Conservation (phyloP, 495 filamentous ascomycete species). For the Jackrogersella minutella region DNA sequence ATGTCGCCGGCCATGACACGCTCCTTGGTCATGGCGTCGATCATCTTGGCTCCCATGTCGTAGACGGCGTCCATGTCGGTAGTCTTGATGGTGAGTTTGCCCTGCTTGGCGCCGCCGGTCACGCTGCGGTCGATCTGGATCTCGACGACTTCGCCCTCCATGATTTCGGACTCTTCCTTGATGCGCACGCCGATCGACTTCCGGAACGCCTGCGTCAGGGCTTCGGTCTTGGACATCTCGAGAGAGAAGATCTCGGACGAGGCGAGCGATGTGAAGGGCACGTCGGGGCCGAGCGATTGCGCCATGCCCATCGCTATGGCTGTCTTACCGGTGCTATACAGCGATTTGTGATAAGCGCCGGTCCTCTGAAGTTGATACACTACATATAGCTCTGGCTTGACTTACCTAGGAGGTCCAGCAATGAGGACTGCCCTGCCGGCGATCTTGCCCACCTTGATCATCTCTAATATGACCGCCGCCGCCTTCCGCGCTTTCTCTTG, state of each 20-base stretch:
- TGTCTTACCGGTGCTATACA: conserved; percentile 86
- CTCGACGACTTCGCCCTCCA: conserved; percentile 98
- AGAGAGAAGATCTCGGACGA: conserved; percentile 97
- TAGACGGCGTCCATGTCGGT: conserved; percentile 99
- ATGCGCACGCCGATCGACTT: conserved; percentile 97
- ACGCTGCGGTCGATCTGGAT: conserved; percentile 98
- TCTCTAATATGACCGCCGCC: conserved; percentile 92
- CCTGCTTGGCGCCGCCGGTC: conserved; percentile 95
- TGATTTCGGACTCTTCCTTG: conserved; percentile 98
- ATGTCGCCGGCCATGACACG: conserved; percentile 98
- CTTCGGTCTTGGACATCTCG: conserved; percentile 99
- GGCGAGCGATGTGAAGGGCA: conserved; percentile 95
- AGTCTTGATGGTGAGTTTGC: conserved; percentile 99
- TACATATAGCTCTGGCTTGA: background rate
- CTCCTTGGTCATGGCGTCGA: conserved; percentile 98
- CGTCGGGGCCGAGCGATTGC: conserved; percentile 89
- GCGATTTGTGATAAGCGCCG: background rate
- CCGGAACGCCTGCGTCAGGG: conserved; percentile 95
- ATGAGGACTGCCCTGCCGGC: conserved; percentile 95
- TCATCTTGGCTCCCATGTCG: conserved; percentile 99
- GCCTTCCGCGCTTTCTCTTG: conserved; percentile 97
- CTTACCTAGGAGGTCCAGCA: conserved; percentile 84
- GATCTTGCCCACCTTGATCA: conserved; percentile 99
- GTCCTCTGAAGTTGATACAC: background rate
- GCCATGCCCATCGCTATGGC: conserved; percentile 99